Evolutionary conservation across 2,329 filamentous ascomycete species (phyloP), one percentile per base, ranked within the genome.

Genomic region (Boeremia exigua): DNA sequence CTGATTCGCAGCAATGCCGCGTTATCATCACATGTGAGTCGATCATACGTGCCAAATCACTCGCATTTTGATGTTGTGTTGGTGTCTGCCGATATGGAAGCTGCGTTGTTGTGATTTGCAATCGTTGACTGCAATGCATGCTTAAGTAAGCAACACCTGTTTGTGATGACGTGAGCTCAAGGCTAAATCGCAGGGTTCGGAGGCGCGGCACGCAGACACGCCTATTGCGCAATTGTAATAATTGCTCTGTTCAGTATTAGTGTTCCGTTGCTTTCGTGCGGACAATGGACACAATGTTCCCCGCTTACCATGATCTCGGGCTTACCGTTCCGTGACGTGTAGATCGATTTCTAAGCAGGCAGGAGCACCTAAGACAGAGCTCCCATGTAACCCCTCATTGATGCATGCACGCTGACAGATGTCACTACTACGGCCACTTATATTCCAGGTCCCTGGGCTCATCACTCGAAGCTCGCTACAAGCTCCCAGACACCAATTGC

Each of bases 301-400:
- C 29, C 36, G 36, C 53, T 56, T 36, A 30, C 36, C 30, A 48
- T 54, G 19, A 48, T 27, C n/a, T 28, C 25, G 44, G 40, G 11
- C 10, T 36, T 42, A 47, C 29, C 19, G 48, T 58, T 19, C 36
- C 12, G 32, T 48, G 50, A 54, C 45, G 39, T 48, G 32, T 27
- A 25, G 19, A 48, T 40, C 17, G 56, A 61, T 61, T 59, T 52
- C 53, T 60, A 61, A 63, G 49, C 46, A 45, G 27, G 25, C 19
- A 36, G 25, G 39, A 17, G 34, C 7, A 14, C 19, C n/a, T 17
- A 15, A 27, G 11, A 34, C 43, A 29, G 44, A 46, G 39, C 50
- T 55, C 34, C 36, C 49, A 67, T 65, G 63, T 62, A 65, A 66
- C 62, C 68, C 68, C 68, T 69, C 64, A 52, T 60, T 56, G 43